Percentiles rank a stretch among this genome's conserved stretches.
Conservation (phyloP, 352 stramenopile species). For the Phytophthora litchii region DNA sequence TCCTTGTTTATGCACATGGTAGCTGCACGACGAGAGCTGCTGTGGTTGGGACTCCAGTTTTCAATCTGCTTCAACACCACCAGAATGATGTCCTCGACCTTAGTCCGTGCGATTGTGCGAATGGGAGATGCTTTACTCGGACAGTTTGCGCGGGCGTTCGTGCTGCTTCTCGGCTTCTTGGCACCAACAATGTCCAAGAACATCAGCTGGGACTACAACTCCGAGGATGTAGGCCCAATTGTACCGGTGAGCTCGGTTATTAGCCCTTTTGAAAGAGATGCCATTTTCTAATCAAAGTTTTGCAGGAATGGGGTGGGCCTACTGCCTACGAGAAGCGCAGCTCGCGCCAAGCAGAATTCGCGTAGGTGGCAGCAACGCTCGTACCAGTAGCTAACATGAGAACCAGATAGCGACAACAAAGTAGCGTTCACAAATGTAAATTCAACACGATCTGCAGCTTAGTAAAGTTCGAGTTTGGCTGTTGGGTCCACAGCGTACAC, state of each 20-base stretch:
- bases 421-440: slow-evolving; percentile 23
- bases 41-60: slow-evolving; percentile 1
- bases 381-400: not conserved
- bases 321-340: slow-evolving; percentile 43
- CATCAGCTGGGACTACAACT: slow-evolving; percentile 27
- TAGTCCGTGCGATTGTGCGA: slow-evolving; percentile 2
- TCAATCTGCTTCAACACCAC: slow-evolving; percentile 1
- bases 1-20: slow-evolving; percentile 12
- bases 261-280: not conserved
- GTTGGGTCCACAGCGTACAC: slow-evolving; percentile 75
- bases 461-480: slow-evolving; percentile 59
- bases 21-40: no score
- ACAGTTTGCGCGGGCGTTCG: slow-evolving; percentile 9
- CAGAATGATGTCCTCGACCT: not conserved
- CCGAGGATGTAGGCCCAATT: slow-evolving; percentile 16
- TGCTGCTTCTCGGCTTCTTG: slow-evolving; percentile 3
- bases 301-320: slow-evolving; percentile 64
- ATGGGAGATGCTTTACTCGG: slow-evolving; percentile 22
- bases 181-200: slow-evolving; percentile 14
- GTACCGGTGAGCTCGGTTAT: slow-evolving; percentile 40
- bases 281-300: not conserved
- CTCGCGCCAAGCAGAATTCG: slow-evolving; percentile 14
- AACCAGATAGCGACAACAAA: not conserved
- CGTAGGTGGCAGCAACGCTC: not conserved
- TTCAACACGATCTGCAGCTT: slow-evolving; percentile 17